Base-by-base conservation (phyloP, 2,329 filamentous ascomycete species). In the Podosphaera fusca region DNA sequence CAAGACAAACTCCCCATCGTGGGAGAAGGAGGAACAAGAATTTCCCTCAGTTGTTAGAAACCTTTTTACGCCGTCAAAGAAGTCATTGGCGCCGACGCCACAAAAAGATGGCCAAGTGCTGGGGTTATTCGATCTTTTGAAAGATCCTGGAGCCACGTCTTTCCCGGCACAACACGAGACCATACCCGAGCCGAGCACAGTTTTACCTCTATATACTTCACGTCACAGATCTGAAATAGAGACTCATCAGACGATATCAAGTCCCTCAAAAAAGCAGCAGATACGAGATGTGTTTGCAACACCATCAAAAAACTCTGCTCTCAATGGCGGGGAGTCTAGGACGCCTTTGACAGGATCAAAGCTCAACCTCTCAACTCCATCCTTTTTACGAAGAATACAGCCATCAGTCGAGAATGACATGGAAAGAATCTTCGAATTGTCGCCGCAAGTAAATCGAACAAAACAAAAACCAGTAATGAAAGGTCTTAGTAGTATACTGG, bases 81-180 rank as follows among this genome's bases (percentile, higher is more conserved):
- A 78, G 2, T 80, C 77, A 0, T 77, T 92, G 59, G 85, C 84
- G 2, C 86, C 86, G 1, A 92, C 86, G 10, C 86, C 86, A 2
- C 86, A 90, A 64, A 80, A 81, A 60, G 84, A 90, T 66, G 86
- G 86, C 34, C 78, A 79, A 29, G 81, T 88, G 0, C 73, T 92
- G 2, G 85, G 86, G 3, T 70, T 92, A 21, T 92, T 92, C 66
- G 86, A 90, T 65, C 70, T 84, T 9, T 70, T 87, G 6, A 70
- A 73, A 33, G 73, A 77, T 58, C 71, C 72, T 47, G 58, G 57
- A 36, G 75, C 75, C 4, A 75, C 77, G 0, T 75, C 75, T 30
- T 61, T 63, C 12, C 64, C 64, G 2, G 61, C 61, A 2, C 61
- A 60, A 21, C 53, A 54, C 42, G 31, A 55, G 9, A 55, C 10